Evolutionary conservation across 352 stramenopile genomes (phyloP), one percentile per base, ranked within the genome.

Genomic region (Blastocystis sp.): DNA sequence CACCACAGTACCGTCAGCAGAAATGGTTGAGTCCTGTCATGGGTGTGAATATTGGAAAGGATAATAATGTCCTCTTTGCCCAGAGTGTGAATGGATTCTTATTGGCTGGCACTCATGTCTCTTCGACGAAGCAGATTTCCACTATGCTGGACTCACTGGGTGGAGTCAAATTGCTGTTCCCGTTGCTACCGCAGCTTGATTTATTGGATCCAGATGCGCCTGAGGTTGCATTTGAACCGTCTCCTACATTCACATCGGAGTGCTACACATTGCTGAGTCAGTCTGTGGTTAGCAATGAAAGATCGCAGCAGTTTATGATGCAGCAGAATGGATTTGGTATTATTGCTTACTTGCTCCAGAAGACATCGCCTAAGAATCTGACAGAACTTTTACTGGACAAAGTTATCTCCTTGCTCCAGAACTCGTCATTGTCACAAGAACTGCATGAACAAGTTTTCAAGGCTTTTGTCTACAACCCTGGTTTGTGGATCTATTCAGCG

Each of bases 171-270:
- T 54, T 76, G 5, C 66, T 89, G 37, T 55, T 89, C 59, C 78
- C 78, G n/a, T 16, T 89, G 43, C 47, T 89, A 16, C 43, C 63
- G 1, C 78, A 89, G 50, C 24, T 89, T 13, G 78, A 89, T 30
- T 34, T 89, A 47, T 24, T 76, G 55, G 78, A 55, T 0, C 50
- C 66, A 18, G 50, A 53, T 37, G 53, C n/a, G 4, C 7, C 65
- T 13, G 47, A 64, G 20, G 73, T 30, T 24, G 50, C 59, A 13
- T 30, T 34, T 24, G 6, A 13, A 0, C 39, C 47, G 50, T 34
- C 26, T 45, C n/a, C 30, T 13, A 53, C 26, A 55, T 85, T 85
- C 73, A 69, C 47, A 2, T 24, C 30, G 11, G 47, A 68, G 34
- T 8, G 59, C 1, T 85, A 66, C 26, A 18, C 34, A 39, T 45